A percentile compares a stretch with the other conserved stretches of the same genome.
Conservation (phyloP, 1,139 yeast genomes). For the Pichia sp. region DNA sequence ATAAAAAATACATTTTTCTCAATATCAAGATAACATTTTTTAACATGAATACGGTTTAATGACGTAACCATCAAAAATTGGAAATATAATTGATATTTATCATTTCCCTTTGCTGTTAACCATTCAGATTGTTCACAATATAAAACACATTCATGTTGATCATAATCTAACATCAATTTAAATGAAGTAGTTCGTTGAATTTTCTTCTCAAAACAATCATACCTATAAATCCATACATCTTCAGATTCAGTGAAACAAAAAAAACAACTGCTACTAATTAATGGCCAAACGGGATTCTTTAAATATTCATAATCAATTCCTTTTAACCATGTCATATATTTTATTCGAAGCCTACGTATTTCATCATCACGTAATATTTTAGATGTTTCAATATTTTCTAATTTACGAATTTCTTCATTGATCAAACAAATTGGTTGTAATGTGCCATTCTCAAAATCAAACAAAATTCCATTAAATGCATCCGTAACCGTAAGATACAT, state of each 20-base stretch:
- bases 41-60: constrained; percentile 19
- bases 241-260: constrained; percentile 24
- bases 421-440: constrained; percentile 19
- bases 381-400: constrained; percentile 17
- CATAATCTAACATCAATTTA: constrained; percentile 7
- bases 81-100: constrained; percentile 1
- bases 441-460: constrained; percentile 17
- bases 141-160: constrained; percentile 16
- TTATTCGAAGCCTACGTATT: constrained; percentile 24
- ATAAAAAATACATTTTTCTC: constrained; percentile 1
- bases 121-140: constrained; percentile 22
- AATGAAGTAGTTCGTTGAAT: constrained; percentile 11
- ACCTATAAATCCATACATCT: constrained; percentile 16
- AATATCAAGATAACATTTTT: constrained; percentile 11
- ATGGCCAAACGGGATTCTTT: constrained; percentile 21
- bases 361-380: constrained; percentile 18
- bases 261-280: constrained; percentile 16
- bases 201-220: constrained; percentile 4
- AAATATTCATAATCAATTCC: constrained; percentile 10
- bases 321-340: constrained; percentile 25
- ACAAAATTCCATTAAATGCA: constrained; percentile 21
- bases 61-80: constrained; percentile 17
- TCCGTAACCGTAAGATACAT: constrained; percentile 24
- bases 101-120: constrained; percentile 6
- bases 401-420: constrained; percentile 15